Conservation (phyloP, 106 monocot genomes). For the Phalaenopsis equestris region DNA sequence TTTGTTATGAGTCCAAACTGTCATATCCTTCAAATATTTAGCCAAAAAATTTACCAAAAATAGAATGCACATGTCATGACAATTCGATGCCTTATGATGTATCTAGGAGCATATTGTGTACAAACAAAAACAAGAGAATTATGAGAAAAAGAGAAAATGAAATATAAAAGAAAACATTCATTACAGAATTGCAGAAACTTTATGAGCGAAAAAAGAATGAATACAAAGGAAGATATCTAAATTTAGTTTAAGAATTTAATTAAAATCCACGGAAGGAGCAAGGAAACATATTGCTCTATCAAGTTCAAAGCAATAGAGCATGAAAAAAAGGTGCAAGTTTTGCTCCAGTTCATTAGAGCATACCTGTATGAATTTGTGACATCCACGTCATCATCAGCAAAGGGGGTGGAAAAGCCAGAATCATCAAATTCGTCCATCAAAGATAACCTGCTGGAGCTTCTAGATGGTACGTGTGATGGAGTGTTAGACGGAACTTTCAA, state of each 20-base stretch:
- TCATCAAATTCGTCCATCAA: slow-evolving; percentile 51
- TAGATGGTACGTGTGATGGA: slow-evolving; percentile 21
- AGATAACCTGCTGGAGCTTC: slow-evolving; percentile 34
- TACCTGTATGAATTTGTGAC: slow-evolving; percentile 19
- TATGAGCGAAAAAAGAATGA: background rate
- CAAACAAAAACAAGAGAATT: background rate
- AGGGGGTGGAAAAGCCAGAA: slow-evolving; percentile 41
- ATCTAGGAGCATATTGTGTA: background rate
- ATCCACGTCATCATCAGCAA: slow-evolving; percentile 49
- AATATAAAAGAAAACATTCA: background rate
- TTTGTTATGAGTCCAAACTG: background rate
- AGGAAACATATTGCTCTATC: background rate
- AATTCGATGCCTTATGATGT: background rate
- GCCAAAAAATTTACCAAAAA: background rate
- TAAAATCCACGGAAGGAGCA: background rate
- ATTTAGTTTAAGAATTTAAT: slow-evolving; percentile 2
- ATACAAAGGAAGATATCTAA: background rate
- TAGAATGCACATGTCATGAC: background rate
- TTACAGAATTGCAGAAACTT: background rate
- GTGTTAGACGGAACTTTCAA: slow-evolving; percentile 19
- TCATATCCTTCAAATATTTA: background rate
- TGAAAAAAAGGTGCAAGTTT: background rate
- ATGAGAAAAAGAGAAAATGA: background rate
- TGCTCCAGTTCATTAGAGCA: background rate
- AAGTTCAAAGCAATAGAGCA: background rate